Percentiles rank a stretch among this genome's conserved stretches.
phyloP scores from a whole-genome alignment of 768 basidiomycete genomes.

The Suillus variegatus region DNA sequence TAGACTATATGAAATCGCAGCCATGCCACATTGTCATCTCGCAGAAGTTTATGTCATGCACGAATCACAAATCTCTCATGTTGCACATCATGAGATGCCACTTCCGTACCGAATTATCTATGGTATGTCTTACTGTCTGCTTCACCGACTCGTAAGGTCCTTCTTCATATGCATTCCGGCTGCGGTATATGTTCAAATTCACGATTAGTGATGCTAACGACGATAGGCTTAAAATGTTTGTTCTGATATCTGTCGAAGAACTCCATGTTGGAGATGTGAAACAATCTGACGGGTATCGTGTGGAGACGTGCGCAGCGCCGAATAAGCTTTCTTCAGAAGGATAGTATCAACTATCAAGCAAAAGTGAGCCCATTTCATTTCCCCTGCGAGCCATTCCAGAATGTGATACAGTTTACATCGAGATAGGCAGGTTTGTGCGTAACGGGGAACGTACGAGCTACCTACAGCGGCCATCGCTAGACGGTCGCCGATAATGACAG shows the following conservation, averaged over 20 bases:
- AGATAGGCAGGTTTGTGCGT: background rate
- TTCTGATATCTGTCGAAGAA: constrained; percentile 2
- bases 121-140: constrained; percentile 5
- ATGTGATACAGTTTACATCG: background rate
- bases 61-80: background rate
- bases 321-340: background rate
- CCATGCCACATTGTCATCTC: constrained; percentile 2
- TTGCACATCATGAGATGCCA: background rate
- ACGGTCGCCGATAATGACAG: background rate
- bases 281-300: background rate
- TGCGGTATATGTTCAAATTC: background rate
- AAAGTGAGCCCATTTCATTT: background rate
- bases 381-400: background rate
- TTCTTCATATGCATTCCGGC: background rate
- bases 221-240: constrained; percentile 6
- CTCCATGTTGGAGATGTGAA: background rate
- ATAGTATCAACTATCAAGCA: background rate
- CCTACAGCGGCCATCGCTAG: background rate
- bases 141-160: background rate
- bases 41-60: constrained; percentile 3
- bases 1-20: constrained; percentile 10
- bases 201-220: constrained; percentile 1
- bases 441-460: background rate
- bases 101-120: constrained; percentile 1
- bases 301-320: constrained; percentile 1